Evolutionary conservation across 805 yeast genomes (phyloP), one percentile per base, ranked within the genome.

Genomic region (Candida cerambycidarum): DNA sequence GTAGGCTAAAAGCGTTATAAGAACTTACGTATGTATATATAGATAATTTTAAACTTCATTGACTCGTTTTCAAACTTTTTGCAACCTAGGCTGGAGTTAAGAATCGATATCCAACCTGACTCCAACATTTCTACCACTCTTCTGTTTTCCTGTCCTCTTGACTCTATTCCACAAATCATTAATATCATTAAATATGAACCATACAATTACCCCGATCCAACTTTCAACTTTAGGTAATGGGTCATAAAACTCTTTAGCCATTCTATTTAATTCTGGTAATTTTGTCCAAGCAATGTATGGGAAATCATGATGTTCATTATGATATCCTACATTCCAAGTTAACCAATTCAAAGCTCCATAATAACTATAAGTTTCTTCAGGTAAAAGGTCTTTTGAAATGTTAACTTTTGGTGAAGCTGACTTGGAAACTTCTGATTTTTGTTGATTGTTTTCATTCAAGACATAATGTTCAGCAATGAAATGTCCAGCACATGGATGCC

Each of bases 401-500:
- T 61, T 67, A 6, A 45, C 51, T 4, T 46, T 52, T n/a, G 45
- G 44, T 12, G 45, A 44, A 8, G 31, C 15, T 2, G 42, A 25
- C 2, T 3, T 13, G 2, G 32, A 29, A 13, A 13, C 24, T 17
- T 32, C 35, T 38, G 25, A 35, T 37, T 61, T 59, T 12, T 76
- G 73, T 25, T 62, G 59, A 29, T 87, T 83, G 49, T 80, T 69
- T 24, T 67, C 70, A 51, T 69, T 68, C 61, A 88, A 71, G 11
- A 88, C 80, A 58, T 87, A 88, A 61, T 89, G 97, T 59, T 89
- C 97, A n/a, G 96, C 92, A 50, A 89, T 87, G 64, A 89, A 89
- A 66, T 89, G 97, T 15, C 97, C 97, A 1, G 97, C 95, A 46
- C 89, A 82, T 19, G 97, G 97, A 58, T 89, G 97, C 58, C 87